phyloP scores from a whole-genome alignment of 768 basidiomycete species.

The Calvatia gigantea region DNA sequence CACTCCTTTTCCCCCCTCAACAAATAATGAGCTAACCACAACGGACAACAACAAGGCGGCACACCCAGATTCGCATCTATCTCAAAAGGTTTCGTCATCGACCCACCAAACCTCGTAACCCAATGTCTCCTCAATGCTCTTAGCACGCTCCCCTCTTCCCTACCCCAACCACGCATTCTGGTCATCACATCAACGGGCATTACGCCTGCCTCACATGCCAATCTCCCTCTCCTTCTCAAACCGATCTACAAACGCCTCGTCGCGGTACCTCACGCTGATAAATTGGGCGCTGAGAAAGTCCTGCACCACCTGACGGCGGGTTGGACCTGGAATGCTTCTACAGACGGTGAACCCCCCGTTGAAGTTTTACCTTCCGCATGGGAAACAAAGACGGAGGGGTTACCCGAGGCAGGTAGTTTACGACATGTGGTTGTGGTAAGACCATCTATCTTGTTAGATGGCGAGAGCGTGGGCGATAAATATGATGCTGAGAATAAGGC shows the following conservation, averaged over 20 bases:
- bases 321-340: constrained; percentile 41
- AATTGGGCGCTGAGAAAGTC: constrained; percentile 54
- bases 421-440: constrained; percentile 48
- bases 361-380: constrained; percentile 44
- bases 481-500: constrained; percentile 2
- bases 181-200: constrained; percentile 51
- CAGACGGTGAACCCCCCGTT: constrained; percentile 33
- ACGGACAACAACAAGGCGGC: constrained; percentile 35
- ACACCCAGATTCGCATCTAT: constrained; percentile 40
- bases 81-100: constrained; percentile 44
- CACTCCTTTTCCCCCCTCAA: background rate
- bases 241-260: constrained; percentile 47
- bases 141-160: constrained; percentile 43
- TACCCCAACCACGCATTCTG: constrained; percentile 46
- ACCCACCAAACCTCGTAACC: constrained; percentile 57
- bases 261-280: constrained; percentile 51
- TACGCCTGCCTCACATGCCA: constrained; percentile 37
- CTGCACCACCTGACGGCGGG: constrained; percentile 42
- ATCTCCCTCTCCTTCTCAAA: constrained; percentile 45
- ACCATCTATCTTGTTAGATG: constrained; percentile 58
- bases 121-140: constrained; percentile 52
- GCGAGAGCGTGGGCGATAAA: constrained; percentile 41
- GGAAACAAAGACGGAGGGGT: constrained; percentile 35
- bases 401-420: constrained; percentile 41
- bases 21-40: background rate